These are phyloP conservation scores for Phalaenopsis equestris DNA, from an alignment of 106 monocot species.

Conservation along the genomic window DNA sequence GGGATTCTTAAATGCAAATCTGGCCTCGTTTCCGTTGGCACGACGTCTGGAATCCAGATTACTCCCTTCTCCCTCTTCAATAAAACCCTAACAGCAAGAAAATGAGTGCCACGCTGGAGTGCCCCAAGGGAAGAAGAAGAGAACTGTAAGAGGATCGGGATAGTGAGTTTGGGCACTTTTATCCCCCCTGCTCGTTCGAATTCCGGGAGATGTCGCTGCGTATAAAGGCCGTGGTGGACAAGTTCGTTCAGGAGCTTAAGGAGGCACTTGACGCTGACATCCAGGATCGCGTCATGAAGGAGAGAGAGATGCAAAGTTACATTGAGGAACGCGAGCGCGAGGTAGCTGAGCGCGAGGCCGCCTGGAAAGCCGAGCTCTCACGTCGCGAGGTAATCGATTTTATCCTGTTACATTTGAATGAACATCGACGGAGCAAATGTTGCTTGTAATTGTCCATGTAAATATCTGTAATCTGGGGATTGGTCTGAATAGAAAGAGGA, in stretches of 20 bases:
- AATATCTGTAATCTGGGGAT: background rate
- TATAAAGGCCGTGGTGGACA: constrained; percentile 93
- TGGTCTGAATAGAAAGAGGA: background rate
- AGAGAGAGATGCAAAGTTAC: constrained; percentile 99
- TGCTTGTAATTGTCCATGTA: background rate
- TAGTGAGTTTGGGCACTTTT: constrained; percentile 1
- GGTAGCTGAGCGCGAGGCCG: constrained; percentile 95
- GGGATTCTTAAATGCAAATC: no score
- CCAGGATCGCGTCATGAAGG: constrained; percentile 94
- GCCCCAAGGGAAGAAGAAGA: background rate
- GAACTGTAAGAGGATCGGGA: background rate
- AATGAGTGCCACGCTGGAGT: background rate
- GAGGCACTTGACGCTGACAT: constrained; percentile 93
- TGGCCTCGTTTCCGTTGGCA: background rate
- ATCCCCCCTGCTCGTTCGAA: background rate
- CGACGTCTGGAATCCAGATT: background rate
- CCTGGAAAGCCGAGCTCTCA: constrained; percentile 97
- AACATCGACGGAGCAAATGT: background rate
- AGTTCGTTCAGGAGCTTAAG: constrained; percentile 90
- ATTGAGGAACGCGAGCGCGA: constrained; percentile 92
- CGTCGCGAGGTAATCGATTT: constrained; percentile 70
- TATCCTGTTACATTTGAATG: background rate
- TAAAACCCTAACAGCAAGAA: background rate
- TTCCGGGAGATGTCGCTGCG: constrained; percentile 57
- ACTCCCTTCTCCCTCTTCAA: background rate